These are phyloP conservation scores for Omphalotus guepiniiformis DNA, from an alignment of 768 basidiomycete genomes.

Conservation along the genomic window DNA sequence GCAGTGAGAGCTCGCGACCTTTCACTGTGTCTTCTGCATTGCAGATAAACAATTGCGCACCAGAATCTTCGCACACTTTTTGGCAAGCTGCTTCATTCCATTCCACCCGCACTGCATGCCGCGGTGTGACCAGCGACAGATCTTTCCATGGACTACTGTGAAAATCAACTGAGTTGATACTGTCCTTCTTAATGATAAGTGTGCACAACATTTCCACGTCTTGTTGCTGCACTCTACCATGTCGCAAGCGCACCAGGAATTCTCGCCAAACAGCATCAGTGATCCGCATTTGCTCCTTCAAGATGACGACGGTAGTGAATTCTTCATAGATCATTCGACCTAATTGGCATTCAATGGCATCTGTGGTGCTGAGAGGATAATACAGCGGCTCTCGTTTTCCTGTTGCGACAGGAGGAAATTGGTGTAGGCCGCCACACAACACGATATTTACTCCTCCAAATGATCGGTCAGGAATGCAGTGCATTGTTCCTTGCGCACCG, in stretches of 20 bases:
- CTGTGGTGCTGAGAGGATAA: constrained; percentile 5
- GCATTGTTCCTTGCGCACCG: constrained; percentile 3
- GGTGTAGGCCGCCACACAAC: constrained; percentile 39
- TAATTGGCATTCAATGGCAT: constrained; percentile 1
- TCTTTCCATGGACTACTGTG: constrained; percentile 24
- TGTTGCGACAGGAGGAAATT: constrained; percentile 37
- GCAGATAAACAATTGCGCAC: constrained; percentile 21
- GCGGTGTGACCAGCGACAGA: constrained; percentile 30
- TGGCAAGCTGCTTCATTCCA: constrained; percentile 31
- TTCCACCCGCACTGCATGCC: constrained; percentile 27
- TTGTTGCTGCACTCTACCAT: constrained; percentile 23
- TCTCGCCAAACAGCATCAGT: constrained; percentile 26
- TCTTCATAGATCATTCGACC: constrained; percentile 23
- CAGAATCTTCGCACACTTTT: constrained; percentile 18
- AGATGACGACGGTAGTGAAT: constrained; percentile 29
- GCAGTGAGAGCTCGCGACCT: constrained; percentile 11
- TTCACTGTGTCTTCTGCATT: constrained; percentile 24
- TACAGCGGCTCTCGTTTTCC: constrained; percentile 18
- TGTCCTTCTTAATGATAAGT: constrained; percentile 13
- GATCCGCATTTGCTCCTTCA: constrained; percentile 32
- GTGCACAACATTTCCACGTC: constrained; percentile 23
- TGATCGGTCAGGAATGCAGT: constrained; percentile 6
- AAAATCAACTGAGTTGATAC: constrained; percentile 20
- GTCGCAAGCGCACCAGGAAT: constrained; percentile 24
- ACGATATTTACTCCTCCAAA: constrained; percentile 39